Evolutionary conservation across 306 rosid species (phyloP), one percentile per base, ranked within the genome.

Genomic region (Citrullus amarus): DNA sequence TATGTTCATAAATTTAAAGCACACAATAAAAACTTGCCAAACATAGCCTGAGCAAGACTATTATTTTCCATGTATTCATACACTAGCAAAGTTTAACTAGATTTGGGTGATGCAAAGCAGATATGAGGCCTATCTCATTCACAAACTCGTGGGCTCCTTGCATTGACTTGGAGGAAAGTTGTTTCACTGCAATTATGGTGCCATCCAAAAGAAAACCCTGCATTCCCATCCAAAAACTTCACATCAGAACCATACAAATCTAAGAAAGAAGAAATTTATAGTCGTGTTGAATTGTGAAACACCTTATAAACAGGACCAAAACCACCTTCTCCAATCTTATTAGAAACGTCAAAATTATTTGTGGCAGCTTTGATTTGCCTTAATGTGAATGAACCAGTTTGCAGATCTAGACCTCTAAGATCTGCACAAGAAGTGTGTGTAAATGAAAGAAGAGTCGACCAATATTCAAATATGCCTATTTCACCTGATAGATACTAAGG

Each of bases 31-130:
- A 46, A 30, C 5, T 86, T 71, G 87, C 92, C 87, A 78, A 82
- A 88, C 55, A 90, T 71, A 20, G 87, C 89, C 18, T 34, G 85
- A 1, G 89, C 94, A 36, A 90, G 88, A 46, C 84, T 88, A 68
- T 88, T 90, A 75, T 90, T 86, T 61, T 88, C 90, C 93, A 89
- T 77, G 39, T 83, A 88, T 43, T 88, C 91, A 68, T 90, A 88
- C 38, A 90, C 46, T 16, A 90, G 32, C 56, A 90, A 44, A 89
- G 88, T 79, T 81, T 86, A 10, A 89, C 93, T 30, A 89, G 85
- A 86, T 51, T 14, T 17, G 89, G 89, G 77, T 89, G 93, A 3
- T 87, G 89, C 71, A 87, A 65, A 51, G 89, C 84, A 54, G 87
- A 87, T 51, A 89, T 86, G 82, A 84, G 41, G 73, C 93, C 91